Evolutionary conservation across 2,329 filamentous ascomycete species (phyloP).

Genomic region (Calonectria pauciramosa): DNA sequence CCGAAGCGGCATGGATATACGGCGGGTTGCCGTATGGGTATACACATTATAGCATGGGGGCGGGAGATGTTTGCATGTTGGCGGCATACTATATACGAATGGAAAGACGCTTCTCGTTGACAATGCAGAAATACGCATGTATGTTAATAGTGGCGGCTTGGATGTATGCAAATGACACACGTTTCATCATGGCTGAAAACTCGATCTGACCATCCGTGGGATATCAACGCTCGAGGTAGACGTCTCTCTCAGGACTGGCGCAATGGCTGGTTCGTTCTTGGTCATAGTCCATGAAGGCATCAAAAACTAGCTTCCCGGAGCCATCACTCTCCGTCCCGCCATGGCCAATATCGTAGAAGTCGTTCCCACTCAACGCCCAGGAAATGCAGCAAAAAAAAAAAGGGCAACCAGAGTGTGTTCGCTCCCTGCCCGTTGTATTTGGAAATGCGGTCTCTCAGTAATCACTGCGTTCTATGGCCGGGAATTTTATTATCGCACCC

Average conservation of each 20-base stretch:
- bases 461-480: neutral
- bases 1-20: neutral
- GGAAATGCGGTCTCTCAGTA: neutral
- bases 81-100: neutral
- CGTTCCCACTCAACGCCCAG: conserved; percentile 23
- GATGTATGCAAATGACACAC: conserved; percentile 27
- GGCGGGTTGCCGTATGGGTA: conserved; percentile 1
- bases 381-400: conserved; percentile 26
- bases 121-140: conserved; percentile 1
- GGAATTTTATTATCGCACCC: neutral
- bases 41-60: conserved; percentile 2
- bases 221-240: neutral
- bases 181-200: conserved; percentile 16
- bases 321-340: conserved; percentile 24
- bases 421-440: neutral
- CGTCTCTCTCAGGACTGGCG: neutral
- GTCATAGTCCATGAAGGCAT: neutral
- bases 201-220: conserved; percentile 13
- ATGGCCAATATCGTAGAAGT: conserved; percentile 15
- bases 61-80: neutral
- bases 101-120: neutral
- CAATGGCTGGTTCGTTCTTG: conserved; percentile 2
- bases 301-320: conserved; percentile 10
- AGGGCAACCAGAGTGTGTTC: conserved; percentile 6
- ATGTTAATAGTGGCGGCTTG: conserved; percentile 21